These are phyloP conservation scores for Scleromitrula shiraiana DNA, from an alignment of 2,329 filamentous ascomycete genomes.

Conservation along the genomic window DNA sequence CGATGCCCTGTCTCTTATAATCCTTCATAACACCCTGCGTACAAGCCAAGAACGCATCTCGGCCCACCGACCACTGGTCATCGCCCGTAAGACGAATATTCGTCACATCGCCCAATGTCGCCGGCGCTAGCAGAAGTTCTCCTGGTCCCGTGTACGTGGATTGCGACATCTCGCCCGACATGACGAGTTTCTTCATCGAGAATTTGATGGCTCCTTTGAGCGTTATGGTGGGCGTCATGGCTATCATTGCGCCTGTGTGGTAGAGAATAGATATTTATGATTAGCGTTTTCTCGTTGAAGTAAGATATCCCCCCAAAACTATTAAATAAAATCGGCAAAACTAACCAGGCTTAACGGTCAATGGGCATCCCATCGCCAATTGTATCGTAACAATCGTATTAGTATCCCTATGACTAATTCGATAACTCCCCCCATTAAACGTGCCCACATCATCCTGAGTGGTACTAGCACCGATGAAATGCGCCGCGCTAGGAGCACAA, in stretches of 20 bases:
- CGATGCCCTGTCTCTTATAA: slow-evolving; percentile 75
- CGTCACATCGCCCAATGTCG: slow-evolving; percentile 76
- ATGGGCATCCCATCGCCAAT: slow-evolving; percentile 78
- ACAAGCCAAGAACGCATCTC: slow-evolving; percentile 76
- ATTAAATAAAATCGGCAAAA: not conserved
- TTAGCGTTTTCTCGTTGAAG: not conserved
- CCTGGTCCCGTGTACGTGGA: slow-evolving; percentile 85
- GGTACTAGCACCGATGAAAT: slow-evolving; percentile 57
- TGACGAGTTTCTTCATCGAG: slow-evolving; percentile 82
- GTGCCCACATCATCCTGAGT: slow-evolving; percentile 82
- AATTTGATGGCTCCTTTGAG: slow-evolving; percentile 80
- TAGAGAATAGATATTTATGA: not conserved
- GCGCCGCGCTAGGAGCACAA: slow-evolving; percentile 33
- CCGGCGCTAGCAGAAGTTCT: slow-evolving; percentile 77
- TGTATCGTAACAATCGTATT: slow-evolving; percentile 88
- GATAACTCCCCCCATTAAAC: slow-evolving; percentile 92
- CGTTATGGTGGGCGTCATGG: slow-evolving; percentile 84
- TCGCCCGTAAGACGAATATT: slow-evolving; percentile 65
- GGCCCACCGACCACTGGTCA: slow-evolving; percentile 76
- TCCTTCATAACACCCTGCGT: slow-evolving; percentile 86
- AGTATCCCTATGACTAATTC: slow-evolving; percentile 84
- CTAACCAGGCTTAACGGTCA: slow-evolving; percentile 68
- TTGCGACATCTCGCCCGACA: slow-evolving; percentile 68
- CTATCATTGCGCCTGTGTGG: slow-evolving; percentile 70
- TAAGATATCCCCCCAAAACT: not conserved